These are phyloP conservation scores for Saitozyma podzolica DNA, from an alignment of 768 basidiomycete genomes.

Conservation along the genomic window DNA sequence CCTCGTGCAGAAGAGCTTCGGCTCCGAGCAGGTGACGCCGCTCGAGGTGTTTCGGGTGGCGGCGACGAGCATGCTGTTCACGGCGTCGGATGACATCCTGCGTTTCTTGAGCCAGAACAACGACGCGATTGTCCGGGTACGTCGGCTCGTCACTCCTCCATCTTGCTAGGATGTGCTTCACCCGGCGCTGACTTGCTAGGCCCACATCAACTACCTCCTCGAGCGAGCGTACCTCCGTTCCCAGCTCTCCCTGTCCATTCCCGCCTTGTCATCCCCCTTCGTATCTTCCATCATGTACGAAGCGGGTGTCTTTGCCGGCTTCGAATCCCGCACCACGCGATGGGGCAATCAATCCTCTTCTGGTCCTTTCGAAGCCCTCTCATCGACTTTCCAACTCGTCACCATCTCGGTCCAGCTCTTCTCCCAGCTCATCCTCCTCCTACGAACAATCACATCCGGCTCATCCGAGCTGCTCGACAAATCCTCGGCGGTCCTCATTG, in stretches of 20 bases:
- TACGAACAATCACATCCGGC: conserved; percentile 5
- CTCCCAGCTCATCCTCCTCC: conserved; percentile 11
- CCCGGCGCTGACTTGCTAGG: neutral
- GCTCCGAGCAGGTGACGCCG: conserved; percentile 3
- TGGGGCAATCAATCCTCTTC: too few relatives aligned
- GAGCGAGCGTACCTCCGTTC: conserved; percentile 26
- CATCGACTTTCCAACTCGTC: conserved; percentile 8
- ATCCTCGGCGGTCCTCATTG: conserved; percentile 16
- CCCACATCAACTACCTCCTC: conserved; percentile 26
- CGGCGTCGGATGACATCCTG: conserved; percentile 12
- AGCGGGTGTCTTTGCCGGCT: conserved; percentile 34
- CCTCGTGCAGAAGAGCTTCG: conserved; percentile 31
- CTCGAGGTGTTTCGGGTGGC: conserved; percentile 20
- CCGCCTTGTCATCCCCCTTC: conserved; percentile 25
- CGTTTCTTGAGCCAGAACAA: conserved; percentile 12
- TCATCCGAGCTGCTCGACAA: neutral
- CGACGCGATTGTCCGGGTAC: conserved; percentile 15
- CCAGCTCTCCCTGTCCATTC: conserved; percentile 40
- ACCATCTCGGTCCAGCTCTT: conserved; percentile 10
- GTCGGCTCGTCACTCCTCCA: neutral
- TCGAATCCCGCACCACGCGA: conserved; percentile 3
- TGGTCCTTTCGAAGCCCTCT: conserved; percentile 14
- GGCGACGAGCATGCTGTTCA: conserved; percentile 1
- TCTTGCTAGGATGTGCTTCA: neutral
- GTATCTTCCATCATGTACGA: conserved; percentile 28